A percentile compares a stretch with the other conserved stretches of the same genome.
phyloP scores from a whole-genome alignment of 257 asterid species.

The Anisodus tanguticus region DNA sequence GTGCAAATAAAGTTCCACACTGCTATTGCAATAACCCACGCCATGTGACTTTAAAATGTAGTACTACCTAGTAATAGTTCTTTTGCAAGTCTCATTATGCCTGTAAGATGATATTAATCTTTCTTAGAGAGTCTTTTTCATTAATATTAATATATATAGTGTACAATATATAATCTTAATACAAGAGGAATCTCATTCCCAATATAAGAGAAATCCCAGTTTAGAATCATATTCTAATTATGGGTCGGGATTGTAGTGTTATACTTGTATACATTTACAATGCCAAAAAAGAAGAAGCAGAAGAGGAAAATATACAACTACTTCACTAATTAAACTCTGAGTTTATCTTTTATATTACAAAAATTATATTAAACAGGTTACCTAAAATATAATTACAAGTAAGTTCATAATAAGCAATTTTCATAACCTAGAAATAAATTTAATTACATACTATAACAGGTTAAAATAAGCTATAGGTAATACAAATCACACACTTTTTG shows the following conservation, averaged over 20 bases:
- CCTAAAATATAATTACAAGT: not conserved
- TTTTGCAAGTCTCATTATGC: not conserved
- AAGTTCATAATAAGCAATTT: not conserved
- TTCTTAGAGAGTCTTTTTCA: too few species aligned
- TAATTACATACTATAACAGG: not conserved
- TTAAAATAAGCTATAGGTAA: not conserved
- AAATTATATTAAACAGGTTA: not conserved
- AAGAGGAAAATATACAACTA: not conserved
- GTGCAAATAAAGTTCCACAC: slow-evolving; percentile 28
- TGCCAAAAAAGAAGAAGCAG: not conserved
- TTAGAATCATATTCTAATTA: too few species aligned
- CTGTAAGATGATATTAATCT: too few species aligned
- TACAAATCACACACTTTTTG: not conserved
- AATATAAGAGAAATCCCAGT: too few species aligned
- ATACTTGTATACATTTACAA: too few species aligned
- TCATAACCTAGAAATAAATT: not conserved
- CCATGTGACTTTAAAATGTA: not conserved
- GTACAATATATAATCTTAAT: too few species aligned
- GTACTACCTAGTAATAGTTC: not conserved
- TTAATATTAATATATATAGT: too few species aligned
- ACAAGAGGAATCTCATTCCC: too few species aligned
- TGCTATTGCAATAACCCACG: not conserved
- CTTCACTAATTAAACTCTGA: not conserved
- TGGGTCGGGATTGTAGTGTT: too few species aligned
- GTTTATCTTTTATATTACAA: not conserved